phyloP scores from a whole-genome alignment of 306 rosid species.

The Calophaca sinica region DNA sequence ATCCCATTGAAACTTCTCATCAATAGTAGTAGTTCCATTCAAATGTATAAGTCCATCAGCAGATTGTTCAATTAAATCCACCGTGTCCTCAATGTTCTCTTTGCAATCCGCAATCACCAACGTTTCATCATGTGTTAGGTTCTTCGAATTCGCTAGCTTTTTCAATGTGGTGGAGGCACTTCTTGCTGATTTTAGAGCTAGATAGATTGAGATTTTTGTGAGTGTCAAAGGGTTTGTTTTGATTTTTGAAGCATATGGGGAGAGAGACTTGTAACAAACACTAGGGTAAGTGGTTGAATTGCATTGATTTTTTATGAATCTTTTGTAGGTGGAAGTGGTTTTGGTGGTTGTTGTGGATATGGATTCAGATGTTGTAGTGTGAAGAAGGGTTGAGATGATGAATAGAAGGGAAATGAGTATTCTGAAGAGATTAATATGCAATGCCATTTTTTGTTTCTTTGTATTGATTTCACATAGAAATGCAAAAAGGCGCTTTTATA shows the following conservation, averaged over 20 bases:
- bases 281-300: constrained; percentile 50
- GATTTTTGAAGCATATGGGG: constrained; percentile 51
- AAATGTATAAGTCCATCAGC: constrained; percentile 7
- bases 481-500: constrained; percentile 46
- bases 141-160: constrained; percentile 31
- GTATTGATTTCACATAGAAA: constrained; percentile 22
- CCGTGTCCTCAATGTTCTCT: constrained; percentile 40
- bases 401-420: constrained; percentile 32
- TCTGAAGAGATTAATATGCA: constrained; percentile 30
- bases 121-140: constrained; percentile 41
- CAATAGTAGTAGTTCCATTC: not conserved
- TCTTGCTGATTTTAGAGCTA: constrained; percentile 42
- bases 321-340: constrained; percentile 14
- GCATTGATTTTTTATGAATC: constrained; percentile 48
- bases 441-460: constrained; percentile 39
- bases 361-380: constrained; percentile 17
- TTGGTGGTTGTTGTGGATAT: not conserved
- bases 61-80: constrained; percentile 47
- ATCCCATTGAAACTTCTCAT: constrained; percentile 36
- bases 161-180: not conserved
- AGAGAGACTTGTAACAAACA: constrained; percentile 51
- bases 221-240: constrained; percentile 44
- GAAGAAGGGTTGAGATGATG: constrained; percentile 41
- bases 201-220: constrained; percentile 36
- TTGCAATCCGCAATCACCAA: constrained; percentile 46